Evolutionary conservation across 306 rosid species (phyloP).

Genomic region (Fagus crenata): DNA sequence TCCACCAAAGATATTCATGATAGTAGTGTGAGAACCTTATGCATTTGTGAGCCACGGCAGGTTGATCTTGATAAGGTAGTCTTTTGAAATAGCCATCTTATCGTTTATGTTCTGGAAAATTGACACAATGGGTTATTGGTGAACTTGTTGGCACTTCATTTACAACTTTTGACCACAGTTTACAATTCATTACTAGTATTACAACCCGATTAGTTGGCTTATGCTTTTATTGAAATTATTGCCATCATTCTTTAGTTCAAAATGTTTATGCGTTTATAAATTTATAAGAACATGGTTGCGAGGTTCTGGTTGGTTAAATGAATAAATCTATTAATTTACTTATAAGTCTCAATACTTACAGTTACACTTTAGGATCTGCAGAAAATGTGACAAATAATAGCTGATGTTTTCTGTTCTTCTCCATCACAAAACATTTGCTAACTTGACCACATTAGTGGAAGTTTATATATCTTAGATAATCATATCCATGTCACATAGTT

Average conservation of each 20-base stretch:
- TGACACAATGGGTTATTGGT: neutral
- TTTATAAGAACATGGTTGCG: neutral
- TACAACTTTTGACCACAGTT: neutral
- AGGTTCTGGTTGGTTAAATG: slow-evolving; percentile 6
- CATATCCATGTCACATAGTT: neutral
- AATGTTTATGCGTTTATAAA: no score
- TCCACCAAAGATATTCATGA: slow-evolving; percentile 69
- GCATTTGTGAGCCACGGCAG: slow-evolving; percentile 53
- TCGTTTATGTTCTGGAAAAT: slow-evolving; percentile 16
- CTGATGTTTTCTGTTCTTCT: neutral
- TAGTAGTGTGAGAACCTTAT: slow-evolving; percentile 78
- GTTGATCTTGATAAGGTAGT: slow-evolving; percentile 84
- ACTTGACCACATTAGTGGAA: slow-evolving; percentile 5
- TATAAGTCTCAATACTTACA: neutral
- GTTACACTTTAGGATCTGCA: neutral
- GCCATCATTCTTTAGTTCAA: no score
- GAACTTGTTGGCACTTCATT: neutral
- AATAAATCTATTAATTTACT: neutral
- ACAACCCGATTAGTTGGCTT: neutral
- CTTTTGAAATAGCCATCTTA: neutral
- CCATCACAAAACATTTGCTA: neutral
- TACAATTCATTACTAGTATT: neutral
- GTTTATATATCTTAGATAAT: neutral
- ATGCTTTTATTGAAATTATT: neutral
- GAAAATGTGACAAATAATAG: neutral